These are phyloP conservation scores for Ascosphaera apis DNA, from an alignment of 2,329 filamentous ascomycete species.

Conservation along the genomic window DNA sequence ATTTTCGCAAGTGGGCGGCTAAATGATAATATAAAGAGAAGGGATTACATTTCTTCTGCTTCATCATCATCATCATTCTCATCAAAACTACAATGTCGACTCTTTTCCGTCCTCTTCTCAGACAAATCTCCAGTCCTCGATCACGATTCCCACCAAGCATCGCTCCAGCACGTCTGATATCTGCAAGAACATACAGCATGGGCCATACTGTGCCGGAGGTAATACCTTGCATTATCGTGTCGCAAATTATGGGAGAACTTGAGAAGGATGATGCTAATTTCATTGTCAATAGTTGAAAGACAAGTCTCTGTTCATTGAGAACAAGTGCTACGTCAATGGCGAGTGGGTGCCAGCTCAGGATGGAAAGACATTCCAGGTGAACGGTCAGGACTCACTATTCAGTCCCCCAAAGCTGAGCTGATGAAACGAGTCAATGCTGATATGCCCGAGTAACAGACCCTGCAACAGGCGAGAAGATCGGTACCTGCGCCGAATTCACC, in stretches of 20 bases:
- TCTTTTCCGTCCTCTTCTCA: conserved; percentile 11
- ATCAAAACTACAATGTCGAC: conserved; percentile 4
- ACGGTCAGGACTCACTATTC: conserved; percentile 23
- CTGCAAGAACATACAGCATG: conserved; percentile 18
- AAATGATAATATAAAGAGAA: neutral
- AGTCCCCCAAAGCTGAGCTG: neutral
- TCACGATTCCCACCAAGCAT: conserved; percentile 15
- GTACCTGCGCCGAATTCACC: conserved; percentile 61
- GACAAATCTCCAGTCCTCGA: conserved; percentile 14
- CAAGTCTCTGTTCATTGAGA: conserved; percentile 56
- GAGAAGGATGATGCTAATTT: conserved; percentile 1
- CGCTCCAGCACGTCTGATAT: conserved; percentile 12
- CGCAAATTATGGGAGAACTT: neutral
- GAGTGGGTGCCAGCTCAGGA: conserved; percentile 73
- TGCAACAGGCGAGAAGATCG: conserved; percentile 57
- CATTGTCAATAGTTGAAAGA: conserved; percentile 41
- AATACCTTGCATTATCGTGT: conserved; percentile 4
- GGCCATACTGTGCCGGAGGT: conserved; percentile 19
- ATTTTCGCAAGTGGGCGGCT: neutral
- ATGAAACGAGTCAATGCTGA: conserved; percentile 1
- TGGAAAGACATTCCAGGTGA: conserved; percentile 76
- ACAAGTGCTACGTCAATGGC: conserved; percentile 65
- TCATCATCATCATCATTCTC: neutral
- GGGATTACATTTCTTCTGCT: too few relatives aligned
- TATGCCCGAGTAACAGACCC: conserved; percentile 35